A percentile compares a stretch with the other conserved stretches of the same genome.
These are phyloP conservation scores for Syncephalastrum racemosum DNA, from an alignment of 371 early-diverging fungal genomes.

Conservation along the genomic window DNA sequence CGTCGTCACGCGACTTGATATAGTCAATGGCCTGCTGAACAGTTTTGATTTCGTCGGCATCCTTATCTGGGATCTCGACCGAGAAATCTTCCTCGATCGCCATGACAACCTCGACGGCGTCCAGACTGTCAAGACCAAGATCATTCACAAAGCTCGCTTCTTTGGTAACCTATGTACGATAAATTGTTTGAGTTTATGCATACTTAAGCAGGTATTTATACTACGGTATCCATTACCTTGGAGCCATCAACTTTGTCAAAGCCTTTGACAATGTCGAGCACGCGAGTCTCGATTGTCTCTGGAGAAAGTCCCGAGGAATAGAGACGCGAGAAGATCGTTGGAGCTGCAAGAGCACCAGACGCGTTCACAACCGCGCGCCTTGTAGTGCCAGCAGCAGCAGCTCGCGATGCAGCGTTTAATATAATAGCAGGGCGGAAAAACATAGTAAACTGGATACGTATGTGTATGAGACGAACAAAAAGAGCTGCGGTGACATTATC, in stretches of 20 bases:
- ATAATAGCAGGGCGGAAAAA: slow-evolving; percentile 42
- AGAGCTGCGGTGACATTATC: too few species aligned
- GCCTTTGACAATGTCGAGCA: slow-evolving; percentile 81
- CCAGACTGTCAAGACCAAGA: slow-evolving; percentile 92
- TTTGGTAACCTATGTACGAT: slow-evolving; percentile 65
- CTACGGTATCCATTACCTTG: slow-evolving; percentile 62
- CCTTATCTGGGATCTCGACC: slow-evolving; percentile 95
- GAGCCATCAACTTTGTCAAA: slow-evolving; percentile 90
- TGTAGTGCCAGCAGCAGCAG: slow-evolving; percentile 15
- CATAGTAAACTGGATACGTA: too few species aligned
- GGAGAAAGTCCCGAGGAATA: slow-evolving; percentile 61
- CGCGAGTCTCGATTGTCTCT: slow-evolving; percentile 73
- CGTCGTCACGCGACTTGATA: slow-evolving; percentile 72
- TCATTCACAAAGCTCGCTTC: slow-evolving; percentile 87
- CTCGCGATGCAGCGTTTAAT: slow-evolving; percentile 50
- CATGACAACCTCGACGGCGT: slow-evolving; percentile 97
- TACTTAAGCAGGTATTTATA: too few species aligned
- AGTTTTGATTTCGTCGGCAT: slow-evolving; percentile 91
- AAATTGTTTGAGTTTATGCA: too few species aligned
- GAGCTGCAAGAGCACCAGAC: slow-evolving; percentile 25
- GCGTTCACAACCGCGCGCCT: slow-evolving; percentile 3
- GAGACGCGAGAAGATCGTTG: slow-evolving; percentile 42
- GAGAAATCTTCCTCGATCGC: slow-evolving; percentile 98
- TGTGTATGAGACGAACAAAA: too few species aligned
- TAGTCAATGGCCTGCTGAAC: slow-evolving; percentile 86